Percentiles rank a stretch among this genome's conserved stretches.
These are phyloP conservation scores for Suillus lakei DNA, from an alignment of 768 basidiomycete genomes.

Conservation along the genomic window DNA sequence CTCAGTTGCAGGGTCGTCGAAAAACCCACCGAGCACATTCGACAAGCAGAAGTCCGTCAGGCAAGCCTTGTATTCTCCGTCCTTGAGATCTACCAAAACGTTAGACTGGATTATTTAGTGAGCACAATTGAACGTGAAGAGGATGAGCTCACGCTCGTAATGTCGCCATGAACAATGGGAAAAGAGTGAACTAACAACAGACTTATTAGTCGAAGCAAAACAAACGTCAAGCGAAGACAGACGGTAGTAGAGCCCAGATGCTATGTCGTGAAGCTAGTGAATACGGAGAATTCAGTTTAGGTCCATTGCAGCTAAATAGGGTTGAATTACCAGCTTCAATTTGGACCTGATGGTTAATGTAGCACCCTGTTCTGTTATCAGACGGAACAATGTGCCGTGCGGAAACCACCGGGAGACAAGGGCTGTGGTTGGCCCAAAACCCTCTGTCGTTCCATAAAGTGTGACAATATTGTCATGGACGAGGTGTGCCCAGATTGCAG, in stretches of 20 bases:
- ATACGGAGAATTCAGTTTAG: not conserved
- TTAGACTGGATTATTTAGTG: slow-evolving; percentile 36
- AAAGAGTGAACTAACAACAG: not conserved
- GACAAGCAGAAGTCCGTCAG: slow-evolving; percentile 50
- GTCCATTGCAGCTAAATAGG: not conserved
- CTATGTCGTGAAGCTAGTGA: slow-evolving; percentile 5
- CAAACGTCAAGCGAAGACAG: not conserved
- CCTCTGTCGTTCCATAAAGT: slow-evolving; percentile 18
- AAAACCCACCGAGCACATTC: slow-evolving; percentile 36
- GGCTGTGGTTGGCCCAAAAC: slow-evolving; percentile 18
- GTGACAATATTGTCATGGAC: slow-evolving; percentile 22
- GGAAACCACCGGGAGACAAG: slow-evolving; percentile 22
- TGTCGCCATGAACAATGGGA: slow-evolving; percentile 2
- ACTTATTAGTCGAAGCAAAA: not conserved
- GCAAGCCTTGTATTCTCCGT: slow-evolving; percentile 39
- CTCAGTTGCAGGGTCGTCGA: rapidly evolving
- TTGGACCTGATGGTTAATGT: slow-evolving; percentile 12
- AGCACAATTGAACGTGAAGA: not conserved
- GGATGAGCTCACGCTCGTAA: slow-evolving; percentile 2
- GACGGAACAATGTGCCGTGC: slow-evolving; percentile 7
- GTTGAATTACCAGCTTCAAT: slow-evolving; percentile 17
- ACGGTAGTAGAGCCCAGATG: slow-evolving; percentile 4
- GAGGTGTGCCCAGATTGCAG: slow-evolving; percentile 22
- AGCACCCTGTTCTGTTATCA: slow-evolving; percentile 8
- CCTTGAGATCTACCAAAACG: slow-evolving; percentile 39